Base-by-base conservation (phyloP, 2,329 filamentous ascomycete genomes). In the Colletotrichum higginsianum region DNA sequence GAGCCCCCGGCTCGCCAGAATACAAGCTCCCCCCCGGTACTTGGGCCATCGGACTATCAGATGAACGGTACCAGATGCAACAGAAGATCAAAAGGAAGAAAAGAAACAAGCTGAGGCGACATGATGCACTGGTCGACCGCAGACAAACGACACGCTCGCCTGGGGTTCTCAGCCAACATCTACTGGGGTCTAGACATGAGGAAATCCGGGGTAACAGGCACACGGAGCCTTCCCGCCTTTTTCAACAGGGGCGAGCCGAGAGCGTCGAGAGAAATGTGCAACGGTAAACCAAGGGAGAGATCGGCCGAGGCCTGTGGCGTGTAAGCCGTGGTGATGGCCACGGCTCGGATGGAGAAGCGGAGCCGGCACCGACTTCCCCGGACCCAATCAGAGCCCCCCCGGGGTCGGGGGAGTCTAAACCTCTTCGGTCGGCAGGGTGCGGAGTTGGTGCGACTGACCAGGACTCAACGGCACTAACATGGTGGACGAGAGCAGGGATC, bases 331-430 rank as follows among this genome's bases (percentile, higher is more conserved):
- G 46, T 65, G 68, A 40, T 58, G 46, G 47, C 21, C 18, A 21
- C 44, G 4, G n/a, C 21, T 46, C 50, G 40, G 35, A 63, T 57
- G 23, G 44, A 5, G 40, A 47, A 60, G 69, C 40, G 58, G 65
- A 58, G 46, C 58, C 69, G 69, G 69, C 69, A 46, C 69, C 69
- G 69, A 60, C 30, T 58, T 71, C 69, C 68, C 69, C 69, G 69
- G 52, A 12, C 47, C 65, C 69, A 71, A 56, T 50, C 6, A 68
- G 53, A 18, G 12, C 40, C 44, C 23, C 12, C 21, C 21, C 6
- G 21, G 52, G 21, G 40, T 53, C 53, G 66, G 58, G 9, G 46
- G 21, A 55, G 65, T 47, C 69, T 60, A 71, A n/a, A 18, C 69
- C 47, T 30, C 52, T 55, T 71, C 6, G 18, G 58, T 46, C 35